Evolutionary conservation across 139 green algal genomes (phyloP), one percentile per base, ranked within the genome.

Genomic region (Mesotaenium endlicherianum): DNA sequence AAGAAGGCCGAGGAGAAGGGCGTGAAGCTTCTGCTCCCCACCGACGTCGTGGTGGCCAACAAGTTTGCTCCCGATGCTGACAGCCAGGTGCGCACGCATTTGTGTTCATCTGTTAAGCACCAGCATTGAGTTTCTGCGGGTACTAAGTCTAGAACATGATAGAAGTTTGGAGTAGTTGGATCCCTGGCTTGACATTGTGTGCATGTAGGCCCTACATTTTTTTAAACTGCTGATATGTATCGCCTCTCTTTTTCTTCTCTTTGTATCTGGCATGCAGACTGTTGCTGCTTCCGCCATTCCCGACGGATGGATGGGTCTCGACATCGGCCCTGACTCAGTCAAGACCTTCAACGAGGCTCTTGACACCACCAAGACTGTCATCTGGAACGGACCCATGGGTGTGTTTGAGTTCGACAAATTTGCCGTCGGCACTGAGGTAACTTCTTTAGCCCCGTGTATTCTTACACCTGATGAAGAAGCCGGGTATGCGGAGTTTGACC

Each of bases 381-480:
- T 99, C 64, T 99, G 96, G 96, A 99, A 99, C 92, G 96, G 95
- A 74, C 95, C 95, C 68, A 97, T 97, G 93, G 96, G 96, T 45
- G 95, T 98, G 81, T 99, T 99, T 70, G 96, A 99, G 93, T 95
- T 98, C 80, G 93, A 96, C 59, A 93, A 93, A 69, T 98, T 98
- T 78, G 91, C 95, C 71, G 93, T 90, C 75, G 95, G 95, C 78
- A 98, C 95, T 44, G 91, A 95, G 68, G 91, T 78, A 42, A 74
- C 30, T 72, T 53, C 30, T 47, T 26, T 26, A 26, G 47, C 47
- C 11, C 11, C 47, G 11, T 57, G 47, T 57, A 57, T 57, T 57
- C 47, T 57, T 8, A 57, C 47, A 57, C 11, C 11, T 57, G 47
- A 57, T 57, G n/a, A n/a, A n/a, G n/a, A n/a, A n/a, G n/a, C n/a